Percentiles rank a stretch among this genome's conserved stretches.
Evolutionary conservation across 306 rosid species (phyloP).

Genomic region (Glycine soja): DNA sequence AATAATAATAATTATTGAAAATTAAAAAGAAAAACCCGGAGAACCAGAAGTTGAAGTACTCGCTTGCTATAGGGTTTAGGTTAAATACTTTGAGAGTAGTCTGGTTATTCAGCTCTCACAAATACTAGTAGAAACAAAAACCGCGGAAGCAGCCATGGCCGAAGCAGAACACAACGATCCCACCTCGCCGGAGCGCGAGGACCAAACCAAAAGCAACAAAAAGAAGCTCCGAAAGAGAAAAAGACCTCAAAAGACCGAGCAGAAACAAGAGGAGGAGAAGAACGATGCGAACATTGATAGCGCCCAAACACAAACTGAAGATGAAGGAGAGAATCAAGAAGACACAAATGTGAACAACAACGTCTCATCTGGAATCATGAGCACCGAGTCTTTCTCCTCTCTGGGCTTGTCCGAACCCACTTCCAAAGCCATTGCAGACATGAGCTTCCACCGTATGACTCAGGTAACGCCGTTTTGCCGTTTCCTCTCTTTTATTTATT

Average conservation of each 20-base stretch:
- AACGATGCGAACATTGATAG: background rate
- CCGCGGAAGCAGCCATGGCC: constrained; percentile 49
- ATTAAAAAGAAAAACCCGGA: background rate
- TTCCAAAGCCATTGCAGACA: constrained; percentile 60
- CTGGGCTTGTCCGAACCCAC: constrained; percentile 73
- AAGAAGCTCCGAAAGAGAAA: constrained; percentile 69
- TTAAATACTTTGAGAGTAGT: background rate
- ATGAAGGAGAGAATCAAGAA: constrained; percentile 33
- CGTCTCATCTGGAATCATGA: constrained; percentile 69
- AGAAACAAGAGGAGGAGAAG: constrained; percentile 32
- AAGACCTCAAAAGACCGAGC: constrained; percentile 50
- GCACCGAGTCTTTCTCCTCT: constrained; percentile 58
- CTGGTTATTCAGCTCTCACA: background rate
- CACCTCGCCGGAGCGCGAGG: constrained; percentile 41
- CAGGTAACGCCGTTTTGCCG: constrained; percentile 52
- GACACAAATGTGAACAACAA: constrained; percentile 35
- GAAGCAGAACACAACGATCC: constrained; percentile 39
- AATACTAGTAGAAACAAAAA: background rate
- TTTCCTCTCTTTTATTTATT: background rate
- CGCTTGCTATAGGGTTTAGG: constrained; percentile 38
- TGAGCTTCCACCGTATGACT: constrained; percentile 74
- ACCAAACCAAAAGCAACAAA: constrained; percentile 45
- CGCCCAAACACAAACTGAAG: background rate
- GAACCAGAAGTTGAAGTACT: background rate
- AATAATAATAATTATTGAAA: too few species aligned